Conservation (phyloP, 768 basidiomycete genomes). For the Solioccasus polychromus region DNA sequence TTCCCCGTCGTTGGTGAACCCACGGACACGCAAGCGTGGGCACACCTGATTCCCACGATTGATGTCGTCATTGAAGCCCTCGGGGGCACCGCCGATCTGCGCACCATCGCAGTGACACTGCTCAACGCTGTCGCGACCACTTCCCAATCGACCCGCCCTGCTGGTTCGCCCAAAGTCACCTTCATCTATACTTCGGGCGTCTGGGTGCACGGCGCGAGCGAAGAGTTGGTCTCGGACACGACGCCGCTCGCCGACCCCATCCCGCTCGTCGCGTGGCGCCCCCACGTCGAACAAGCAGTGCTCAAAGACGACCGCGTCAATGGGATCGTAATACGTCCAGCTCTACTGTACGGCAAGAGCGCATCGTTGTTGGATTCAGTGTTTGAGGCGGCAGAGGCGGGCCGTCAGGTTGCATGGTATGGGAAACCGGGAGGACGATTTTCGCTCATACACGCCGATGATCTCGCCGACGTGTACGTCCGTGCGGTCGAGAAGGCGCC, state of each 20-base stretch:
- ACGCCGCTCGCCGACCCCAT: slow-evolving; percentile 16
- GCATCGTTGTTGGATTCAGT: slow-evolving; percentile 20
- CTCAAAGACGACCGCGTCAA: slow-evolving; percentile 18
- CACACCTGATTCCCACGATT: slow-evolving; percentile 12
- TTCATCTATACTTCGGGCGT: slow-evolving; percentile 33
- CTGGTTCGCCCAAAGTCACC: slow-evolving; percentile 25
- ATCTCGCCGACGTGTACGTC: slow-evolving; percentile 34
- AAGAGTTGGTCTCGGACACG: slow-evolving; percentile 17
- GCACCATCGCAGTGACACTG: slow-evolving; percentile 15
- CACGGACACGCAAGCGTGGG: slow-evolving; percentile 13
- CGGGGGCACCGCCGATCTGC: slow-evolving; percentile 11
- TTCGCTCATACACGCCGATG: slow-evolving; percentile 32
- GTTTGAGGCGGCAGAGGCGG: slow-evolving; percentile 23
- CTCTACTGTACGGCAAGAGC: slow-evolving; percentile 29
- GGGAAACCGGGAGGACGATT: slow-evolving; percentile 28
- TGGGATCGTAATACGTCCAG: slow-evolving; percentile 35
- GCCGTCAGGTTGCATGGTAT: slow-evolving; percentile 20
- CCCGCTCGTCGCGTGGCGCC: slow-evolving; percentile 20
- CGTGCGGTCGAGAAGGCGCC: slow-evolving; percentile 32
- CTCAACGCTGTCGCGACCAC: slow-evolving; percentile 14
- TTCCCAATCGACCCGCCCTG: slow-evolving; percentile 16
- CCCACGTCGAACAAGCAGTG: slow-evolving; percentile 14
- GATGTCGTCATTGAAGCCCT: slow-evolving; percentile 23
- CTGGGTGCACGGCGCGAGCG: slow-evolving; percentile 29
- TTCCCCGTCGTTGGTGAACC: slow-evolving; percentile 25